phyloP scores from a whole-genome alignment of 163 green algal genomes.

The Chlamydomonas reinhardtii region DNA sequence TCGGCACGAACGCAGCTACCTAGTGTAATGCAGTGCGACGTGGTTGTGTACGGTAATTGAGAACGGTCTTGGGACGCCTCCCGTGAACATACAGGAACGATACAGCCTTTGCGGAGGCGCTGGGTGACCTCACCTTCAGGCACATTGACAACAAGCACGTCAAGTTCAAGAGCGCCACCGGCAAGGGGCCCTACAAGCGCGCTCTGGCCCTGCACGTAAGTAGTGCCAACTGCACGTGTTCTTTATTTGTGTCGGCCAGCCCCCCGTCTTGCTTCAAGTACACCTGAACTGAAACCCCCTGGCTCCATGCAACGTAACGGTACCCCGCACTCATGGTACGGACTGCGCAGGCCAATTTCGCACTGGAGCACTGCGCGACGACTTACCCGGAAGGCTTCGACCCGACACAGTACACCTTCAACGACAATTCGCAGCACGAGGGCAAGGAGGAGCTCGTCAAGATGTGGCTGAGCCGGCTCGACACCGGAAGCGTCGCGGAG shows the following conservation, averaged over 20 bases:
- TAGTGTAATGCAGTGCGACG: neutral
- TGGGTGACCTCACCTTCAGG: conserved; percentile 2
- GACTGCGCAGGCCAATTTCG: conserved; percentile 1
- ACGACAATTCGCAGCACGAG: neutral
- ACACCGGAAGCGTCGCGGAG: conserved; percentile 2
- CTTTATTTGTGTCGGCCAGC: neutral
- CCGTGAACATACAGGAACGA: neutral
- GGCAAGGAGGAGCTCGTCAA: neutral
- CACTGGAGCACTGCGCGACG: neutral
- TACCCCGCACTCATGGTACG: neutral
- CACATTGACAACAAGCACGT: neutral
- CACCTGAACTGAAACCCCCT: neutral
- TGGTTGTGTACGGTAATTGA: no score
- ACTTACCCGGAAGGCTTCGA: conserved; percentile 6
- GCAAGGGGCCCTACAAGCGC: conserved; percentile 10
- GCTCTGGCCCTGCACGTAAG: conserved; percentile 4
- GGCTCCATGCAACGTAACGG: no score
- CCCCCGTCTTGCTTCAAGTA: neutral
- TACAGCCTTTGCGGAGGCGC: neutral
- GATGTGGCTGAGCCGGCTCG: neutral
- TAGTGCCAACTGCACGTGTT: neutral
- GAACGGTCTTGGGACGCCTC: no score
- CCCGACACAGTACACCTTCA: neutral
- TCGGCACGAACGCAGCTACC: no score
- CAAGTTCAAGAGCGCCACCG: neutral